These are phyloP conservation scores for Neopestalotiopsis rosae DNA, from an alignment of 2,329 filamentous ascomycete genomes.

Conservation along the genomic window DNA sequence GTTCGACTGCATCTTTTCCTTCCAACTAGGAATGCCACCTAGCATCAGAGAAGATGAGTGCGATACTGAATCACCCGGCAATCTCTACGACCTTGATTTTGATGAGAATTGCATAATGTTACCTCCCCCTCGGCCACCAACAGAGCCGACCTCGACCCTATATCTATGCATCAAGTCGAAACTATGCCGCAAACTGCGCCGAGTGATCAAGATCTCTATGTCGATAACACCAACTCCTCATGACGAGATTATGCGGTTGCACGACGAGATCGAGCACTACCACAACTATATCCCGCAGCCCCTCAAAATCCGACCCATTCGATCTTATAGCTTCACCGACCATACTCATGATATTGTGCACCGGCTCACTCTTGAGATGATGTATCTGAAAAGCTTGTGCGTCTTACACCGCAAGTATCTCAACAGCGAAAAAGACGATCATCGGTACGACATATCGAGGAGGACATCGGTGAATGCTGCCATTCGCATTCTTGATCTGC, in stretches of 20 bases:
- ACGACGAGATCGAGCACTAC: conserved; percentile 46
- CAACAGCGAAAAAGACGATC: conserved; percentile 42
- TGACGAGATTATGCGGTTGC: conserved; percentile 44
- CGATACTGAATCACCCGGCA: conserved; percentile 51
- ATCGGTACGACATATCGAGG: conserved; percentile 44
- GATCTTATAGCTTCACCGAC: conserved; percentile 48
- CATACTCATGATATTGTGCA: conserved; percentile 52
- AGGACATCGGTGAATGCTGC: conserved; percentile 49
- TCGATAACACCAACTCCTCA: conserved; percentile 41
- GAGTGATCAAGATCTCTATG: conserved; percentile 47
- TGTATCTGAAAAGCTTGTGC: conserved; percentile 54
- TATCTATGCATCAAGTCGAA: conserved; percentile 49
- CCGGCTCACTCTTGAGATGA: conserved; percentile 52
- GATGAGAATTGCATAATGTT: conserved; percentile 49
- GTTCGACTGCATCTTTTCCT: conserved; percentile 54
- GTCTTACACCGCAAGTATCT: conserved; percentile 56
- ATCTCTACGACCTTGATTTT: conserved; percentile 57
- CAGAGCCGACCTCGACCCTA: conserved; percentile 49
- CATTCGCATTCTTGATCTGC: conserved; percentile 49
- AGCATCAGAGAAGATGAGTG: conserved; percentile 52
- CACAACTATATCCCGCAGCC: conserved; percentile 43
- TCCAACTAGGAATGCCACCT: conserved; percentile 59
- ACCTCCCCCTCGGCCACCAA: conserved; percentile 47
- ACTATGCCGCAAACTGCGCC: conserved; percentile 48
- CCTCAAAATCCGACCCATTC: conserved; percentile 47